These are phyloP conservation scores for Epichloe gansuensis DNA, from an alignment of 2,329 filamentous ascomycete genomes.

Conservation along the genomic window DNA sequence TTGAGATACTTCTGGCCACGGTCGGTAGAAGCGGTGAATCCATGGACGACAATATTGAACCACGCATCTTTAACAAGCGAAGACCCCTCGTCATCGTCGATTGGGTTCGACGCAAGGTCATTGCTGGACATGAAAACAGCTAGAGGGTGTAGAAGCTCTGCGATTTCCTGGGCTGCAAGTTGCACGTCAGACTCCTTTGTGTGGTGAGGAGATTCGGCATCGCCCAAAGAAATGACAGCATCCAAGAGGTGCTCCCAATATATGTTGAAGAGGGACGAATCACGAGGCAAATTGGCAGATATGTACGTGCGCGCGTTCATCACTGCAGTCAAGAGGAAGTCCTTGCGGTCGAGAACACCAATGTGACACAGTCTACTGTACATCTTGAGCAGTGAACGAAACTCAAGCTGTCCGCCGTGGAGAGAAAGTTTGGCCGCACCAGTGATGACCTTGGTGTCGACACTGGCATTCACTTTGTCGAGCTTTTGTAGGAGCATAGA, in stretches of 20 bases:
- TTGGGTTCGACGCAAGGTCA: constrained; percentile 36
- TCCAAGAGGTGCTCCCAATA: constrained; percentile 79
- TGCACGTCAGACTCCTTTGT: constrained; percentile 68
- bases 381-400: constrained; percentile 73
- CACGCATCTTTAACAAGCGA: constrained; percentile 78
- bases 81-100: constrained; percentile 54
- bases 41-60: constrained; percentile 96
- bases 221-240: constrained; percentile 78
- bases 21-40: constrained; percentile 64
- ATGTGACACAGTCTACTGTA: constrained; percentile 65
- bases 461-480: constrained; percentile 63
- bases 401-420: constrained; percentile 66
- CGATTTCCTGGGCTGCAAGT: constrained; percentile 74
- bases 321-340: constrained; percentile 56
- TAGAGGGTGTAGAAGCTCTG: constrained; percentile 75
- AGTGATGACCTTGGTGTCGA: constrained; percentile 76
- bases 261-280: constrained; percentile 66
- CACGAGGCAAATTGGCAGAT: constrained; percentile 52
- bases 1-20: constrained; percentile 59
- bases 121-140: constrained; percentile 66
- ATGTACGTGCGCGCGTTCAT: constrained; percentile 69
- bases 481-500: constrained; percentile 97
- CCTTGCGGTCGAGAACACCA: constrained; percentile 56
- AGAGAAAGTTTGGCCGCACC: constrained; percentile 70
- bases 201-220: constrained; percentile 62